Evolutionary conservation across 148 eudicot genomes (phyloP), one percentile per base, ranked within the genome.

Genomic region (Limonium bicolor): DNA sequence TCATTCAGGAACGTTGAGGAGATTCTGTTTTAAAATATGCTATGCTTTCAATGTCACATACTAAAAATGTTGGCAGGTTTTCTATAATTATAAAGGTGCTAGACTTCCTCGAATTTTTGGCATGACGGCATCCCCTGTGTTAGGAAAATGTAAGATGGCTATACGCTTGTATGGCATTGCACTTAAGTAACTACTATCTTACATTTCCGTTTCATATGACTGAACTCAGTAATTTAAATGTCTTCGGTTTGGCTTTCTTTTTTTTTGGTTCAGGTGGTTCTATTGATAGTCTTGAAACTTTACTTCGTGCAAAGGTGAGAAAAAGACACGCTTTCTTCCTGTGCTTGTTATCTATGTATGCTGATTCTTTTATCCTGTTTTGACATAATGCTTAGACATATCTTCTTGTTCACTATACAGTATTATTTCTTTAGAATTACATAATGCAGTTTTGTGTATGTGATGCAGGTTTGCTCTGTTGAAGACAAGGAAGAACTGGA

Each of bases 131-230:
- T 92, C 99, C 67, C 95, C 99, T 34, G 63, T 52, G 24, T 57
- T 69, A 23, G 95, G 95, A 45, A 92, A 84, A 85, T 95, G 99
- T 90, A n/a, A n/a, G n/a, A n/a, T n/a, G n/a, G n/a, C n/a, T n/a
- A n/a, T n/a, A n/a, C n/a, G n/a, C n/a, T n/a, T n/a, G n/a, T n/a
- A n/a, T n/a, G n/a, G n/a, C n/a, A n/a, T n/a, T n/a, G n/a, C n/a
- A n/a, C n/a, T n/a, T n/a, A n/a, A n/a, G n/a, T n/a, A n/a, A n/a
- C n/a, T n/a, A n/a, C n/a, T n/a, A n/a, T n/a, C n/a, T n/a, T n/a
- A n/a, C n/a, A n/a, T n/a, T n/a, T n/a, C n/a, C n/a, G n/a, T n/a
- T n/a, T n/a, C n/a, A n/a, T n/a, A n/a, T n/a, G n/a, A n/a, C n/a
- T n/a, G n/a, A n/a, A n/a, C n/a, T n/a, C n/a, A n/a, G n/a, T n/a